phyloP scores from a whole-genome alignment of 1,139 yeast genomes.

The Scheffersomyces quercinus region DNA sequence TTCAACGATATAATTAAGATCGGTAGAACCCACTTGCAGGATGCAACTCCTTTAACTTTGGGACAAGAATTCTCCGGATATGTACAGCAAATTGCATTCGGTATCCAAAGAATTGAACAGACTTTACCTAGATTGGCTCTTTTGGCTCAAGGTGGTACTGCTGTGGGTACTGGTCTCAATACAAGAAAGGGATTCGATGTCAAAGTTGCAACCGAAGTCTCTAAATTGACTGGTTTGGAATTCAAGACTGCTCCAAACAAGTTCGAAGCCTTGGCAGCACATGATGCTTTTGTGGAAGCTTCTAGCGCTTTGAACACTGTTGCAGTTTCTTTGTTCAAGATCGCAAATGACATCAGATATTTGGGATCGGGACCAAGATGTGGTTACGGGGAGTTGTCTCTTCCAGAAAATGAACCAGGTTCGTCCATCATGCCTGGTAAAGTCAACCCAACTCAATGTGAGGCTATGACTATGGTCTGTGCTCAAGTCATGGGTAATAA shows the following conservation, averaged over 20 bases:
- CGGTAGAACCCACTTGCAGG: slow-evolving; percentile 23
- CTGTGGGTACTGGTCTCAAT: slow-evolving; percentile 23
- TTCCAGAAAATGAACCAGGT: slow-evolving; percentile 23
- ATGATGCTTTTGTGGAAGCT: slow-evolving; percentile 22
- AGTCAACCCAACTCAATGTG: slow-evolving; percentile 24
- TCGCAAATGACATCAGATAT: slow-evolving; percentile 23
- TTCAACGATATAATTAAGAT: slow-evolving; percentile 20
- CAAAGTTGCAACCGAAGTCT: slow-evolving; percentile 16
- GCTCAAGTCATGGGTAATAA: slow-evolving; percentile 23
- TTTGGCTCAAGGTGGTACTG: slow-evolving; percentile 24
- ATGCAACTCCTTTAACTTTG: slow-evolving; percentile 22
- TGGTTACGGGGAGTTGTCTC: slow-evolving; percentile 22
- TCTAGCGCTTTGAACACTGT: slow-evolving; percentile 22
- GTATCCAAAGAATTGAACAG: slow-evolving; percentile 18
- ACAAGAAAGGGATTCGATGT: slow-evolving; percentile 19
- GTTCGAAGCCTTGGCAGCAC: slow-evolving; percentile 24
- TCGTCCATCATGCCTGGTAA: slow-evolving; percentile 24
- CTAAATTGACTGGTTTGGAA: slow-evolving; percentile 17
- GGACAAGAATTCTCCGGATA: slow-evolving; percentile 23
- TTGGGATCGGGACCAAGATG: slow-evolving; percentile 24
- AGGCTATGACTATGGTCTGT: slow-evolving; percentile 23
- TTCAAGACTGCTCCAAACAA: slow-evolving; percentile 23
- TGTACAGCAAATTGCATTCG: slow-evolving; percentile 21
- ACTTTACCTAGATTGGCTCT: slow-evolving; percentile 18
- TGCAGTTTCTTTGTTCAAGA: slow-evolving; percentile 21